phyloP scores from a whole-genome alignment of 176 grass and related monocot genomes.

The Rhynchospora breviuscula region DNA sequence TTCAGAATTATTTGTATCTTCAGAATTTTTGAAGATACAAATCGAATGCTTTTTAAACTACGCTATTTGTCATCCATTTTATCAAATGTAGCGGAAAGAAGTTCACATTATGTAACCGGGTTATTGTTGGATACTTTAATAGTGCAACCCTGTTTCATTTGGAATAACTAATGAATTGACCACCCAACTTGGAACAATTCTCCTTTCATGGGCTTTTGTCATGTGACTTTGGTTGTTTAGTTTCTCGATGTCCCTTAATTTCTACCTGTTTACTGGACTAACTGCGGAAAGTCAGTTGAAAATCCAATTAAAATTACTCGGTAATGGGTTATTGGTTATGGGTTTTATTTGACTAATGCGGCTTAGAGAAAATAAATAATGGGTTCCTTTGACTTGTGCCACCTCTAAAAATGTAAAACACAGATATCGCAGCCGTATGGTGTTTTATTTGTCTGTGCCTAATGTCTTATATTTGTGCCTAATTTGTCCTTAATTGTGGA shows the following conservation, averaged over 20 bases:
- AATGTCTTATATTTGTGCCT: not conserved
- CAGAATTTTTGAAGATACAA: no score
- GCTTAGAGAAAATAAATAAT: not conserved
- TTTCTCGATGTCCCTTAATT: not conserved
- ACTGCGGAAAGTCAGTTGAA: not conserved
- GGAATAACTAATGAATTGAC: not conserved
- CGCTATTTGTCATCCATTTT: no score
- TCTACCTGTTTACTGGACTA: not conserved
- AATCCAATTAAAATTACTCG: not conserved
- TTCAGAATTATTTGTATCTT: no score
- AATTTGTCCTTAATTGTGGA: constrained; percentile 3
- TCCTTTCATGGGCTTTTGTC: not conserved
- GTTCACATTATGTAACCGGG: no score
- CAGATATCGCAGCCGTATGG: not conserved
- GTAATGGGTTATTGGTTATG: not conserved
- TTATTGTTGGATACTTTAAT: no score
- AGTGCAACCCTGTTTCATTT: no score
- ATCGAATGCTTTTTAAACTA: no score
- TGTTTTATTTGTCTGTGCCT: not conserved
- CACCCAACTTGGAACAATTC: not conserved
- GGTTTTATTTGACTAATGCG: not conserved
- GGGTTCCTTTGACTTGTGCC: not conserved
- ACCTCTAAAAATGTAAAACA: not conserved
- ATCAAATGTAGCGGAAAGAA: no score
- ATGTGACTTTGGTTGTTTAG: not conserved